These are phyloP conservation scores for Funneliformis caledonium DNA, from an alignment of 371 early-diverging fungal species.

Conservation along the genomic window DNA sequence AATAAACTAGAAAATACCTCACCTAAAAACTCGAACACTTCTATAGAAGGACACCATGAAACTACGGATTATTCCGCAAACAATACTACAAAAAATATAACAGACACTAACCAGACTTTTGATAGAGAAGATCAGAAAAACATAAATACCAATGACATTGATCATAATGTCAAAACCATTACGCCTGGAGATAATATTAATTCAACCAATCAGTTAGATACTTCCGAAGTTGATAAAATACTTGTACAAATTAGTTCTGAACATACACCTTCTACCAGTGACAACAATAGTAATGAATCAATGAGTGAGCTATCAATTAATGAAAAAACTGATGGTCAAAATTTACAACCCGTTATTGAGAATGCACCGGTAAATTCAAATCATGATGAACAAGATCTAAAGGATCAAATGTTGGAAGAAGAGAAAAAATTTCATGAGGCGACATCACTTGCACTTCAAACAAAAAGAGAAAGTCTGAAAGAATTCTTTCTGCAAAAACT, in stretches of 20 bases:
- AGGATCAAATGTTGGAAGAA: slow-evolving; percentile 10
- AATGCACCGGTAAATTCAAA: not conserved
- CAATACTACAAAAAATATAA: not conserved
- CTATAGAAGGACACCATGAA: not conserved
- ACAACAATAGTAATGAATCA: not conserved
- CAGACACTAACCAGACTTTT: not conserved
- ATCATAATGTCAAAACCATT: not conserved
- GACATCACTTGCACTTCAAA: not conserved
- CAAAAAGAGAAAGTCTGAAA: slow-evolving; percentile 34
- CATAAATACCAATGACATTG: not conserved
- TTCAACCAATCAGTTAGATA: not conserved
- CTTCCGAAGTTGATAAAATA: not conserved
- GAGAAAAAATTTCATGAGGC: slow-evolving; percentile 21
- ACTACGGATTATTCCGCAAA: not conserved
- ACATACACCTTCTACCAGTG: not conserved
- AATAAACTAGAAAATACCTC: not conserved
- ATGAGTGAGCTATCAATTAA: not conserved
- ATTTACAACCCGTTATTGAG: not conserved
- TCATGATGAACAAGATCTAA: not conserved
- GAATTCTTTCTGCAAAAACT: slow-evolving; percentile 24
- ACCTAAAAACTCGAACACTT: not conserved
- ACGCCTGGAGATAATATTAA: not conserved
- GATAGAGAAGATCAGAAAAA: not conserved
- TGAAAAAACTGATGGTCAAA: not conserved
- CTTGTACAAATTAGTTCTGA: not conserved